A percentile compares a stretch with the other conserved stretches of the same genome.
Evolutionary conservation across 495 filamentous ascomycete species (phyloP).

Genomic region (Xylaria venustula): DNA sequence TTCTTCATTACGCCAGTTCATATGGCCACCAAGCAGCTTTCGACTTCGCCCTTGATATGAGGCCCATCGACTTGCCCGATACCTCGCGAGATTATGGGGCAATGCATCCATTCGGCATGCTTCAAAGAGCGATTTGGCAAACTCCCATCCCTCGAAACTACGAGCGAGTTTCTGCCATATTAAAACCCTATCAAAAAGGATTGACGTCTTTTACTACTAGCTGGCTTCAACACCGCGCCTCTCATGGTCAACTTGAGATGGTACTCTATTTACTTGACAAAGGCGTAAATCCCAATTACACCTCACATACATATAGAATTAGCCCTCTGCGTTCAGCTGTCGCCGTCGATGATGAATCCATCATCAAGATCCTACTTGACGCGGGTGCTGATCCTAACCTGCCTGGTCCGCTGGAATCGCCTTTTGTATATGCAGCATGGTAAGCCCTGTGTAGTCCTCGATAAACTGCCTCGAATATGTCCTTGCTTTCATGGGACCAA

Average conservation of each 20-base stretch:
- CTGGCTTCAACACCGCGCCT: not conserved
- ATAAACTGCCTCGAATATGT: not conserved
- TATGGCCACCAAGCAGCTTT: not conserved
- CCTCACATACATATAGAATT: accelerated
- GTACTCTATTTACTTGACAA: not conserved
- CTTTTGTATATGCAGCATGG: not conserved
- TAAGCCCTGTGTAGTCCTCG: not conserved
- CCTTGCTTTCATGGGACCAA: too few relatives aligned
- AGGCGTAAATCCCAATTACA: not conserved
- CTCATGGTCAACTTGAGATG: not conserved
- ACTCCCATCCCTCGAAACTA: not conserved
- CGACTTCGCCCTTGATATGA: not conserved
- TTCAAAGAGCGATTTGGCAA: not conserved
- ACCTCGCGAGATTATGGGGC: not conserved
- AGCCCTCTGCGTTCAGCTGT: not conserved
- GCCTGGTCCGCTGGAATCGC: not conserved
- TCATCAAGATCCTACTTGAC: not conserved
- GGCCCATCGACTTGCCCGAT: not conserved
- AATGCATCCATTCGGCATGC: not conserved
- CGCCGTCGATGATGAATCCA: not conserved
- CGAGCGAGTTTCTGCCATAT: not conserved
- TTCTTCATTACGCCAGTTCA: not conserved
- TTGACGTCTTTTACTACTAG: not conserved
- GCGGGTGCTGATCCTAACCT: not conserved
- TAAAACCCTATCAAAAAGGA: not conserved